These are phyloP conservation scores for Phytophthora sp. DNA, from an alignment of 352 stramenopile genomes.

Conservation along the genomic window DNA sequence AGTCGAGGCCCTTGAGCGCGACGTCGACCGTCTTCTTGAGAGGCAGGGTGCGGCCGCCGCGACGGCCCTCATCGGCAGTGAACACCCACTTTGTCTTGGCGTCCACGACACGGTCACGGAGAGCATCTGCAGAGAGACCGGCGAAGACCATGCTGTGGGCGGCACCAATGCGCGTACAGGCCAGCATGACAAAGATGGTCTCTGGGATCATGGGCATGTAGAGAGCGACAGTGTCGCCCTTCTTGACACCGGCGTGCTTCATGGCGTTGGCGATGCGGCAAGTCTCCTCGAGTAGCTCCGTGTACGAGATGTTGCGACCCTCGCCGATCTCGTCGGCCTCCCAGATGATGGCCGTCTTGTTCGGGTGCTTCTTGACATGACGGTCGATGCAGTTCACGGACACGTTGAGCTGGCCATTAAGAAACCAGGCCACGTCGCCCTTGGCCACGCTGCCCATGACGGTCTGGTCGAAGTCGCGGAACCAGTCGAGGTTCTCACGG, in stretches of 20 bases:
- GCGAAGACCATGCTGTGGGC: constrained; percentile 98
- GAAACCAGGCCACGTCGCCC: constrained; percentile 94
- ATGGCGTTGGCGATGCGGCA: constrained; percentile 96
- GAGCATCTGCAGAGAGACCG: constrained; percentile 92
- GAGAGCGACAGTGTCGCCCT: constrained; percentile 95
- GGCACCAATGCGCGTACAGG: constrained; percentile 96
- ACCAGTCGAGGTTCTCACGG: constrained; percentile 93
- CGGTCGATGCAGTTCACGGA: constrained; percentile 95
- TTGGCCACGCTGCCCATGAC: constrained; percentile 85
- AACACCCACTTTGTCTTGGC: constrained; percentile 90
- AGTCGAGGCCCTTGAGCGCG: constrained; percentile 84
- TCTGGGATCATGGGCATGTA: constrained; percentile 99
- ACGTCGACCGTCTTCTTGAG: constrained; percentile 97
- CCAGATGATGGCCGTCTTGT: constrained; percentile 97
- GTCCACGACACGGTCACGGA: constrained; percentile 95
- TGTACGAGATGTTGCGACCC: constrained; percentile 59
- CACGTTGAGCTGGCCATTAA: constrained; percentile 95
- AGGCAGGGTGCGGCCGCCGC: constrained; percentile 91
- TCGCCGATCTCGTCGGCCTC: constrained; percentile 96
- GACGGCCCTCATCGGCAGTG: constrained; percentile 91
- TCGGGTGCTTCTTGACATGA: constrained; percentile 71
- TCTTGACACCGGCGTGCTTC: constrained; percentile 80
- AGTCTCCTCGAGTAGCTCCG: constrained; percentile 45
- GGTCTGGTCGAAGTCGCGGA: constrained; percentile 91
- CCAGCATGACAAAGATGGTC: constrained; percentile 96